Percentiles rank a stretch among this genome's conserved stretches.
Conservation (phyloP, 2,329 filamentous ascomycete genomes). For the Diplocarpon rosae region DNA sequence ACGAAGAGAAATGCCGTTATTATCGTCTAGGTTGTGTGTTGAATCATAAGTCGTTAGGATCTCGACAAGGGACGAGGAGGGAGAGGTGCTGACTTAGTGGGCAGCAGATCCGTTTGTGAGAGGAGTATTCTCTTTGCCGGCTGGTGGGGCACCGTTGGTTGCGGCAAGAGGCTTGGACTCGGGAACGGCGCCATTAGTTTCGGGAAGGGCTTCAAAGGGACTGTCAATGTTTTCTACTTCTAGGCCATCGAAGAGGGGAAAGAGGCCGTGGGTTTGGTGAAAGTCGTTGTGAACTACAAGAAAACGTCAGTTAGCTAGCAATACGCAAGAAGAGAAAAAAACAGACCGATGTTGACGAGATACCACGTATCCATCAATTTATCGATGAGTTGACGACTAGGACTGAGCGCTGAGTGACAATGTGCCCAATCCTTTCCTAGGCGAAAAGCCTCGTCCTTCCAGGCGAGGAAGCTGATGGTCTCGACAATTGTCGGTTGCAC, state of each 20-base stretch:
- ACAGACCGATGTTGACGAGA: slow-evolving; percentile 83
- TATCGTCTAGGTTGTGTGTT: slow-evolving; percentile 20
- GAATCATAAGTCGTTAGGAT: slow-evolving; percentile 24
- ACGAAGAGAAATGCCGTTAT: slow-evolving; percentile 3
- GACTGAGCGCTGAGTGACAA: slow-evolving; percentile 68
- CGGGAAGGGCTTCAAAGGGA: slow-evolving; percentile 17
- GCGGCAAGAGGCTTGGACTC: slow-evolving; percentile 7
- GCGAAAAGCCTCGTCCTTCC: slow-evolving; percentile 96
- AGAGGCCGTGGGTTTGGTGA: slow-evolving; percentile 71
- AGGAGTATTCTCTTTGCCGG: slow-evolving; percentile 11
- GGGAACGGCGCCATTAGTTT: slow-evolving; percentile 5
- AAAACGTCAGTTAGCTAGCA: slow-evolving; percentile 18
- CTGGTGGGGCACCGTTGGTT: slow-evolving; percentile 9
- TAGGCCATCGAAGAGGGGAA: slow-evolving; percentile 74
- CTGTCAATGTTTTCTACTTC: slow-evolving; percentile 53
- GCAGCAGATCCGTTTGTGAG: slow-evolving; percentile 16
- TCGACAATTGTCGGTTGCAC: slow-evolving; percentile 99
- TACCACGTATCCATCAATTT: slow-evolving; percentile 85
- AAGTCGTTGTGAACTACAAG: slow-evolving; percentile 88
- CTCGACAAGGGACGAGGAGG: slow-evolving; percentile 1
- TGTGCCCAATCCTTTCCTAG: slow-evolving; percentile 89
- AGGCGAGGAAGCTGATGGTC: slow-evolving; percentile 92
- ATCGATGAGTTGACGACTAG: slow-evolving; percentile 71
- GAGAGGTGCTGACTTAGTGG: not conserved
- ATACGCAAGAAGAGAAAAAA: not conserved